Base-by-base conservation (phyloP, 2,329 filamentous ascomycete species). In the Hymenoscyphus repandus region DNA sequence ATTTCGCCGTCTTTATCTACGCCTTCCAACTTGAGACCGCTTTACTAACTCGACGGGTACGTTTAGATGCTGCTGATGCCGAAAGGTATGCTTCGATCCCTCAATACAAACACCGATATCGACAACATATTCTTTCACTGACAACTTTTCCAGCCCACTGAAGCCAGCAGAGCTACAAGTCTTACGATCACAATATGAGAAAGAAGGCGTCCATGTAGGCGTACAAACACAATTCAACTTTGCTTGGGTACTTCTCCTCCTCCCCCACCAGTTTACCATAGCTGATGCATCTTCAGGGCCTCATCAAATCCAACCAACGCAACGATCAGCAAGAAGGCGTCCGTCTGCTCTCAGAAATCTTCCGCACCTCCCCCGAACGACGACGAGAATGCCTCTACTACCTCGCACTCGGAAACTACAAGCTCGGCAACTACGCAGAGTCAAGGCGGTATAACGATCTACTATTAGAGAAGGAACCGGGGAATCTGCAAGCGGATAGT, bases 141-240 rank as follows among this genome's bases (percentile, higher is more conserved):
- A 38, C 18, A 15, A 10, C 5, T 31, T 52, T 47, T 52, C 50
- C 60, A 58, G 66, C 52, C 39, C 41, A 5, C 30, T 17, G n/a
- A 95, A 93, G 72, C 83, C 89, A 50, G 87, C 89, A 45, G 93
- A 99, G 72, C 85, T 99, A 54, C 85, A 91, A 69, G 93, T 97
- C 56, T 79, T 99, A 48, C 88, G 92, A 58, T 78, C 88, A 54
- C 93, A 99, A 70, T 99, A 93, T 69, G 92, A 97, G 68, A 96
- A 96, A 68, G 93, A 99, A 73, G 93, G 92, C 61, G 89, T 95
- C 64, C 95, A 95, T 76, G 92, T 96, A 54, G 91, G 92, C 53
- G 82, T 99, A 37, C 93, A 99, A 72, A 99, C 93, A 55, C 97
- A 97, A 69, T 99, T 99, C 81, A 99, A 99, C 82, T 97, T 92